Evolutionary conservation across 2,329 filamentous ascomycete species (phyloP), one percentile per base, ranked within the genome.

Genomic region (Pleomassaria siparia): DNA sequence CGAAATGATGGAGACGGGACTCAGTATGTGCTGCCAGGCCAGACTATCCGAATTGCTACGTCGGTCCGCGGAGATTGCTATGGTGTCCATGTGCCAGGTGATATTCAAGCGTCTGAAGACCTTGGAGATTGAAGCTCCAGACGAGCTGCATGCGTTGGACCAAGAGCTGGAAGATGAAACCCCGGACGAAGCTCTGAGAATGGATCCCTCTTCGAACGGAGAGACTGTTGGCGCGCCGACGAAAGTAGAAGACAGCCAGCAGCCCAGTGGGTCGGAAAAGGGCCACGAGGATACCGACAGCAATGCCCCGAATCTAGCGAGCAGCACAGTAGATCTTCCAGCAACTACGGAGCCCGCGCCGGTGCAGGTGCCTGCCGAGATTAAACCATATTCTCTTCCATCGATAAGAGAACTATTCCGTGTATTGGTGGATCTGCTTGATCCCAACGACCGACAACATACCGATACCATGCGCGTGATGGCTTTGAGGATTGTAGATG

Each of bases 51-150:
- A 96, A 61, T 85, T 97, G 3, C 76, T 99, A 45, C 84, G 92
- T 54, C 82, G 91, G 54, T 95, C 91, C 16, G 94, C 94, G 2
- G 94, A 99, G 72, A 94, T 95, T 64, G 87, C 91, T 45, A 96
- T 99, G 91, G 89, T 97, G 37, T 89, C 90, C 58, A 99, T 99
- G 94, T 97, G 94, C 67, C 94, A 99, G 73, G 91, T 96, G 56
- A 96, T 99, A 62, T 99, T 99, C 67, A 88, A 91, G 70, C 86
- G 95, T 50, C 75, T 99, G 43, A 96, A 95, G 70, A 85, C 91
- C 55, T 76, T 97, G 7, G 89, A 95, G 60, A 80, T 88, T 39
- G 87, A 91, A 64, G 82, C 85, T 18, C 84, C 84, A 11, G 81
- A 86, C 29, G 83, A 88, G 52, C 73, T 81, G 6, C 82, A 85